phyloP scores from a whole-genome alignment of 176 grass and related monocot species.

The Oryza coarctata region DNA sequence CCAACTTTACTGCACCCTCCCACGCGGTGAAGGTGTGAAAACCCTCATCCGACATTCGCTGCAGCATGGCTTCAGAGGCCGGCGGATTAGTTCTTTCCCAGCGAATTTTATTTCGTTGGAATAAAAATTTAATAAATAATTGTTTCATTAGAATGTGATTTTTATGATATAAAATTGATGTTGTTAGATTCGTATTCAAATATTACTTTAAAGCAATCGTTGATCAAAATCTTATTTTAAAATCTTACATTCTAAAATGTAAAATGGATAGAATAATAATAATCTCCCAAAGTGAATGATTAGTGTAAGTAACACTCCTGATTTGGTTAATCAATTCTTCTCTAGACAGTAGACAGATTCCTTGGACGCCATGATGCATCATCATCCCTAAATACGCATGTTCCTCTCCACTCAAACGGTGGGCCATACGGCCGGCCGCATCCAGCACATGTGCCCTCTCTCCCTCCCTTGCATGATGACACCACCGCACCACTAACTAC shows the following conservation, averaged over 20 bases:
- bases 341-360: not conserved
- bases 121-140: too few relatives aligned
- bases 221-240: too few relatives aligned
- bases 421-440: not conserved
- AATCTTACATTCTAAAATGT: too few relatives aligned
- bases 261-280: not conserved
- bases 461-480: not conserved
- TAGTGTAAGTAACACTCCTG: not conserved
- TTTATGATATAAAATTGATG: too few relatives aligned
- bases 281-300: not conserved
- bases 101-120: too few relatives aligned
- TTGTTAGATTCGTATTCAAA: too few relatives aligned
- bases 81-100: too few relatives aligned
- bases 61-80: too few relatives aligned
- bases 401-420: not conserved
- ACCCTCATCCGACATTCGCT: too few relatives aligned
- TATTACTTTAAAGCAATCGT: too few relatives aligned
- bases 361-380: not conserved
- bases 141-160: too few relatives aligned
- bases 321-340: not conserved
- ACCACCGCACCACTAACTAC: not conserved
- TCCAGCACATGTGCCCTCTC: not conserved
- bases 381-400: not conserved
- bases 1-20: not conserved
- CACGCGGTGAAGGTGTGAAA: too few relatives aligned